Evolutionary conservation across 176 grass and related monocot genomes (phyloP), one percentile per base, ranked within the genome.

Genomic region (Chrysopogon serrulatus): DNA sequence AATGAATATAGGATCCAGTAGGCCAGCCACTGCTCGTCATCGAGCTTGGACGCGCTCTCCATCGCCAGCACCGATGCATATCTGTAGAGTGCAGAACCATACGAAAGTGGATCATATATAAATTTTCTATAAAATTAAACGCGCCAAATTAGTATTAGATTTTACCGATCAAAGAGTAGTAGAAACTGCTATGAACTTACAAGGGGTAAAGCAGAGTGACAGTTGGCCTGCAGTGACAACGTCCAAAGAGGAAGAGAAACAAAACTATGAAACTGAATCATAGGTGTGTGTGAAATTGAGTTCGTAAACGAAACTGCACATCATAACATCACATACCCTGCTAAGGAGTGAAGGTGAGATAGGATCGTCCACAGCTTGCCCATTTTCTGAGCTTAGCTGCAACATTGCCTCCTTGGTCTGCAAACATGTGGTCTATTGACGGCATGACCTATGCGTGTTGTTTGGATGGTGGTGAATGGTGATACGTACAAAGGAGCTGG

Each of bases 1-100:
- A 94, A 94, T 26, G 86, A 94, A 73, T 91, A 94, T 21, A 94
- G 56, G 65, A 94, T 89, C 89, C 89, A 94, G 68, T 87, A 89
- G 3, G 92, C 83, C 6, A 85, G 80, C 86, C 88, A 91, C 63
- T 89, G 89, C 40, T 91, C 80, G 42, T 89, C 83, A 18, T 94
- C 89, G 1, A 91, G 16, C 74, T 91, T 94, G 0, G 80, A 21
- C 16, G 76, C 39, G 53, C 65, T 91, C 76, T 94, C 84, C 68
- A 91, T 81, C 18, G 89, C 84, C 49, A 70, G 80, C 51, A 94
- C 48, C 24, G 86, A 84, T 33, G 76, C 83, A 19, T 82, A 94
- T 47, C 88, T 80, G 44, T 87, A 63, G 54, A 26, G 23, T 57
- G 23, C 54, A 24, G 14, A 35, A n/a, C 36, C 17, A 48, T 28